Conservation (phyloP, 1,284 basidiomycete species). For the Trichosporon coremiiforme region DNA sequence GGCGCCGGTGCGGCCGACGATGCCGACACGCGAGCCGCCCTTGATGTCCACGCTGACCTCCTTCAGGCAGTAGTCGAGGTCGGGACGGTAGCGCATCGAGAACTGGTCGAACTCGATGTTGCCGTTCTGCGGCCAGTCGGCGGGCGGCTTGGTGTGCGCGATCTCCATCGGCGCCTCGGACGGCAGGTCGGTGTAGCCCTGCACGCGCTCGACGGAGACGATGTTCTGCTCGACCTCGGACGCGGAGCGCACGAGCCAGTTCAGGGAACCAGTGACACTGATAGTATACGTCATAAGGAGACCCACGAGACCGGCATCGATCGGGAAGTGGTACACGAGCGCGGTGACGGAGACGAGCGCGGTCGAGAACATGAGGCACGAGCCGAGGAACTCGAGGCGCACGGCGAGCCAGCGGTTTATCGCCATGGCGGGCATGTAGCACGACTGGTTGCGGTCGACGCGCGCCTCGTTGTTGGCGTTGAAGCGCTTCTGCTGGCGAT, state of each 20-base stretch:
- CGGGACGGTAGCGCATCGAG: constrained; percentile 79
- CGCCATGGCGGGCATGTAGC: constrained; percentile 59
- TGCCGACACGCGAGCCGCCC: constrained; percentile 77
- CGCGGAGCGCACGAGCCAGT: constrained; percentile 86
- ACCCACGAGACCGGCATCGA: constrained; percentile 90
- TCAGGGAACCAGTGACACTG: constrained; percentile 71
- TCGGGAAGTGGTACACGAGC: constrained; percentile 63
- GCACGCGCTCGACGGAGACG: constrained; percentile 74
- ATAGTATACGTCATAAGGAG: constrained; percentile 84
- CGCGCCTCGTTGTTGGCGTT: constrained; percentile 74
- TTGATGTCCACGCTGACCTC: constrained; percentile 67
- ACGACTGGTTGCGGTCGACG: constrained; percentile 62
- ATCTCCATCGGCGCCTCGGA: constrained; percentile 77
- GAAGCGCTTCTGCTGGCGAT: constrained; percentile 72
- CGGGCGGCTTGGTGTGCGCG: constrained; percentile 64
- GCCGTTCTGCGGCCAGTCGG: constrained; percentile 75
- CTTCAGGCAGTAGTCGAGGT: constrained; percentile 74
- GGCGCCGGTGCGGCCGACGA: constrained; percentile 84
- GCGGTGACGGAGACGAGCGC: constrained; percentile 74
- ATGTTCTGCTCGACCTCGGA: constrained; percentile 94
- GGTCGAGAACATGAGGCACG: constrained; percentile 75
- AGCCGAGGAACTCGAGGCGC: constrained; percentile 74
- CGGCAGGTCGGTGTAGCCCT: constrained; percentile 69
- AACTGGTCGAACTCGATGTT: constrained; percentile 75
- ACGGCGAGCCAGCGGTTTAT: constrained; percentile 61